Evolutionary conservation across 106 monocot genomes (phyloP), one percentile per base, ranked within the genome.

Genomic region (Allium sativum): DNA sequence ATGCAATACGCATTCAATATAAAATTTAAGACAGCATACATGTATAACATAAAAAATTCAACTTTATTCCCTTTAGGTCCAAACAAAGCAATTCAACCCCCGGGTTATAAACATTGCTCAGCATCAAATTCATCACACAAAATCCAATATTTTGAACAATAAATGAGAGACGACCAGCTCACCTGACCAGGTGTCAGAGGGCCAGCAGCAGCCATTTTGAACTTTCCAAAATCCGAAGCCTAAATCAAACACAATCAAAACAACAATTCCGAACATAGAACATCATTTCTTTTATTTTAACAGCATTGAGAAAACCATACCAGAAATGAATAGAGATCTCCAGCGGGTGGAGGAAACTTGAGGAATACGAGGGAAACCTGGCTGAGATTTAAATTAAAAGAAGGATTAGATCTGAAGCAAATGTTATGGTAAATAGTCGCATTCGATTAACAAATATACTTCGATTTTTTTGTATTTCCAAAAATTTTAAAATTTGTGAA

Each of bases 171-270:
- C 40, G 46, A 14, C 16, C 20, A 12, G 40, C 50, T 63, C 64
- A 83, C 82, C 82, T 83, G 82, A 47, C 82, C 78, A 44, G 82
- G 70, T 14, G 82, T 72, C 61, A 83, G 22, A 15, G 82, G 70
- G 9, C 77, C 78, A 43, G 82, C 71, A 15, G 58, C 71, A 74
- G 65, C 78, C 82, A 78, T 62, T 62, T 62, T 46, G 20, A 18
- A 20, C 62, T 31, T 31, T 31, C 31, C 31, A 7, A 40, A 48
- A 62, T 62, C 47, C 62, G 13, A 62, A 16, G 8, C 41, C 45
- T 20, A 22, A 21, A 10, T 44, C 19, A 21, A 20, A 16, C 44
- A 55, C 9, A 19, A 50, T 12, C 48, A 50, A 11, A 11, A 16
- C 44, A 43, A 43, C 44, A 45, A 17, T n/a, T 46, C 20, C 43